phyloP scores from a whole-genome alignment of 2,329 filamentous ascomycete genomes.

The Claviceps maximensis region DNA sequence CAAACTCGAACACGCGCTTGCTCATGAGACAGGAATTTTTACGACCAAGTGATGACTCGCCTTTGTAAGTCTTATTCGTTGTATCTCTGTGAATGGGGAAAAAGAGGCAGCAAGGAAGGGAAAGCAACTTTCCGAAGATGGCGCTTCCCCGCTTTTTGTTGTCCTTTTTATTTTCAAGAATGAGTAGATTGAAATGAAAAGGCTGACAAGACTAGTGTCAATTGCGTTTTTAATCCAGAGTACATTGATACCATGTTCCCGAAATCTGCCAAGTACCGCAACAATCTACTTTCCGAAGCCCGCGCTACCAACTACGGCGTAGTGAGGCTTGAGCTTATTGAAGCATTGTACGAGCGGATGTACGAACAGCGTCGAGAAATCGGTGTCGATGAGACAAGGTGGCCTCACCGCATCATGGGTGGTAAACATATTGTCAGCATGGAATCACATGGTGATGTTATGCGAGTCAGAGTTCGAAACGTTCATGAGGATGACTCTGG shows the following conservation, averaged over 20 bases:
- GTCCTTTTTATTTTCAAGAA: not conserved
- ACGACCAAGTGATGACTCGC: conserved; percentile 86
- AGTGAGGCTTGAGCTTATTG: conserved; percentile 79
- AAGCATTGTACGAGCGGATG: conserved; percentile 74
- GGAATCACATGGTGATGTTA: conserved; percentile 34
- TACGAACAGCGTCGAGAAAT: conserved; percentile 72
- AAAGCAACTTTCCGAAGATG: not conserved
- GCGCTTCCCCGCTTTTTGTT: not conserved
- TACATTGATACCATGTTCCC: conserved; percentile 66
- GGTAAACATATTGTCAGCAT: conserved; percentile 53
- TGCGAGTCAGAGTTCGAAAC: conserved; percentile 47
- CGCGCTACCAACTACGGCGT: conserved; percentile 90
- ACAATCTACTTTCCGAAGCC: conserved; percentile 49
- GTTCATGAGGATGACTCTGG: conserved; percentile 26
- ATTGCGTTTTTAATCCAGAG: conserved; percentile 89
- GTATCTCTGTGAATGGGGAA: not conserved
- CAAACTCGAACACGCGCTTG: conserved; percentile 63
- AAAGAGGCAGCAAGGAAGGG: not conserved
- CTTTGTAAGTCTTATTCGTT: conserved; percentile 53
- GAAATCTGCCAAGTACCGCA: conserved; percentile 49
- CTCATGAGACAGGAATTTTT: conserved; percentile 75
- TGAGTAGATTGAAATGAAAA: no score
- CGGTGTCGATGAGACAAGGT: conserved; percentile 53
- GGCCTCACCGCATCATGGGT: conserved; percentile 71
- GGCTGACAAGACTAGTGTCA: conserved; percentile 46